These are phyloP conservation scores for Exophiala aquamarina DNA, from an alignment of 2,329 filamentous ascomycete genomes.

Conservation along the genomic window DNA sequence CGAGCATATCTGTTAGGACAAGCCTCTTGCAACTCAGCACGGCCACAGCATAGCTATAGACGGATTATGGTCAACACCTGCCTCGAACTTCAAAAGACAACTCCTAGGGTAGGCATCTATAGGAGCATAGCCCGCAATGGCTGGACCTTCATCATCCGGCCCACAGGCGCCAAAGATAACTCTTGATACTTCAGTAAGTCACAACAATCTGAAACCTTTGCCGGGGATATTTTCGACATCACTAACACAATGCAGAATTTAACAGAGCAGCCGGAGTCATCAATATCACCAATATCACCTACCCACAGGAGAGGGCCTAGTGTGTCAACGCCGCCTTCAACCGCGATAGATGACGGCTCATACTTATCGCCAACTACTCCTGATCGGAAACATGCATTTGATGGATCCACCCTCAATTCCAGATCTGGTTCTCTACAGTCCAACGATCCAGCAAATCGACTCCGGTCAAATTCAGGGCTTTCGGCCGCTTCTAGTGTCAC, in stretches of 20 bases:
- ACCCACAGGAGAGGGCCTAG: constrained; percentile 17
- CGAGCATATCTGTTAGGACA: too few relatives aligned
- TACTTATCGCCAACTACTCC: constrained; percentile 34
- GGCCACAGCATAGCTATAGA: too few relatives aligned
- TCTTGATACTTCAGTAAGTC: constrained; percentile 28
- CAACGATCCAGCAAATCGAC: constrained; percentile 30
- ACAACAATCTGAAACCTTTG: neutral
- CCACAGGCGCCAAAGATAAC: constrained; percentile 20
- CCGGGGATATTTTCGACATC: neutral
- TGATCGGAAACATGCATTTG: constrained; percentile 33
- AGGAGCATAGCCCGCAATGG: constrained; percentile 15
- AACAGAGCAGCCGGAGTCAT: constrained; percentile 11
- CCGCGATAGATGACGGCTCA: constrained; percentile 22
- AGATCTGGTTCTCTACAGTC: constrained; percentile 41
- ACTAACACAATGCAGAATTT: constrained; percentile 14
- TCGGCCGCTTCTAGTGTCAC: constrained; percentile 23
- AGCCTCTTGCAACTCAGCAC: too few relatives aligned
- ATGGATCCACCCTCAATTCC: constrained; percentile 45
- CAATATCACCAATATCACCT: constrained; percentile 4
- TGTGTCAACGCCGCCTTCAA: constrained; percentile 26
- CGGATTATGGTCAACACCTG: too few relatives aligned
- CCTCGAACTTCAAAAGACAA: neutral
- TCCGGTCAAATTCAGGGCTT: constrained; percentile 32
- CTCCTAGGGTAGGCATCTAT: too few relatives aligned
- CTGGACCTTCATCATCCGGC: constrained; percentile 9